Conservation (phyloP, 164 flowering plant genomes). For the Stephania cephalantha region DNA sequence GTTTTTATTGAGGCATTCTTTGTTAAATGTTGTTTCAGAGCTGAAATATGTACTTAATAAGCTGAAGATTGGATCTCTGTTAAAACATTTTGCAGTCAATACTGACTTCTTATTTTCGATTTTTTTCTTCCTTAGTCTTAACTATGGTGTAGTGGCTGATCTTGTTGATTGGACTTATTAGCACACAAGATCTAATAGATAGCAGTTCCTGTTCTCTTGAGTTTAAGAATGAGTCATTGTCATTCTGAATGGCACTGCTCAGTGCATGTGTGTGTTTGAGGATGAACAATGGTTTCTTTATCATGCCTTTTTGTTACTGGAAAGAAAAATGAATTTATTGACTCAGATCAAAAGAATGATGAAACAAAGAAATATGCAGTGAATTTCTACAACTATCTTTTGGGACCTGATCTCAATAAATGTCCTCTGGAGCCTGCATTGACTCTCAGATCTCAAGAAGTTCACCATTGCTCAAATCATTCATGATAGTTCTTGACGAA, state of each 20-base stretch:
- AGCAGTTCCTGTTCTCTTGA: neutral
- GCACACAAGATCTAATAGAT: neutral
- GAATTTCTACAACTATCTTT: no score
- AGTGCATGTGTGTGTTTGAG: neutral
- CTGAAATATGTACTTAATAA: constrained; percentile 2
- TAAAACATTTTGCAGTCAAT: neutral
- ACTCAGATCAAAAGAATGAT: no score
- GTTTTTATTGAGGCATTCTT: constrained; percentile 21
- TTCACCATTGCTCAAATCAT: no score
- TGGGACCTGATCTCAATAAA: no score
- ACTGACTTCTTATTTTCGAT: neutral
- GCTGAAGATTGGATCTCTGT: neutral
- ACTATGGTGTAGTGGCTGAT: neutral
- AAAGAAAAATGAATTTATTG: no score
- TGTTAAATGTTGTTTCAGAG: neutral
- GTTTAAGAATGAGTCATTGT: neutral
- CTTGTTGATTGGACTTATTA: neutral
- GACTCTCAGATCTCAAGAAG: no score
- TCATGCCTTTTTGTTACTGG: no score
- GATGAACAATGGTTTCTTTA: neutral
- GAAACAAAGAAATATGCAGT: no score
- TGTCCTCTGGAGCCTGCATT: no score
- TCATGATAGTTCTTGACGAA: no score
- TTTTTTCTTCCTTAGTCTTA: neutral
- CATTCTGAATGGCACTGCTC: neutral